phyloP scores from a whole-genome alignment of 495 filamentous ascomycete genomes.

The Tuber melanosporum region DNA sequence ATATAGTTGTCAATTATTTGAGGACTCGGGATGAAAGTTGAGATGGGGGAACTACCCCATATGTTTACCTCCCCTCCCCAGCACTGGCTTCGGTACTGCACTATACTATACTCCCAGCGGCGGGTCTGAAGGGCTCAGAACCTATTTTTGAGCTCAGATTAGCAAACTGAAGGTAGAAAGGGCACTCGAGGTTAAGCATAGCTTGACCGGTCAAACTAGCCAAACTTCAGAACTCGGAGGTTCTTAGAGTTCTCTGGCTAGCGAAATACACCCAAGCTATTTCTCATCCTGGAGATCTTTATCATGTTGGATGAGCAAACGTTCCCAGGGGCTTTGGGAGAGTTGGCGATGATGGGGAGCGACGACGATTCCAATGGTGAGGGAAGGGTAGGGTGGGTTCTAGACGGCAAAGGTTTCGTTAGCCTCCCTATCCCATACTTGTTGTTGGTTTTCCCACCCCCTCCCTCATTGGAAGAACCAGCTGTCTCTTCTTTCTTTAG shows the following conservation, averaged over 20 bases:
- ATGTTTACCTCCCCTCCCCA: background rate
- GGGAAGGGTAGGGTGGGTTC: background rate
- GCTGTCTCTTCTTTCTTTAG: background rate
- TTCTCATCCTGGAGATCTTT: background rate
- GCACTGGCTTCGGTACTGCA: background rate
- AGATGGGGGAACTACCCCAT: background rate
- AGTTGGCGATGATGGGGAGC: background rate
- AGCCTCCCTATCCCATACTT: background rate
- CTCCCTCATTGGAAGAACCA: background rate
- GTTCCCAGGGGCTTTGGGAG: background rate
- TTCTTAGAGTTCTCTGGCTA: background rate
- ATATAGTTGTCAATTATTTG: background rate
- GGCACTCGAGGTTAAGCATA: background rate
- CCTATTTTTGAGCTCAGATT: no score
- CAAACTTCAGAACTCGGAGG: no score
- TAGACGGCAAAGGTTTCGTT: background rate
- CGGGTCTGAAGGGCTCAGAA: background rate
- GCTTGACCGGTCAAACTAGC: background rate
- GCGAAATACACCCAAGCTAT: background rate
- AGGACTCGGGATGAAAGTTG: background rate
- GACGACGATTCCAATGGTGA: background rate
- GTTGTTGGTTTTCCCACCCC: background rate
- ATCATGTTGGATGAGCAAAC: background rate
- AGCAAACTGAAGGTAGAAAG: background rate
- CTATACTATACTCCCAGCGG: background rate